Evolutionary conservation across 139 green algal species (phyloP), one percentile per base, ranked within the genome.

Genomic region (Ettlia oleoabundans): DNA sequence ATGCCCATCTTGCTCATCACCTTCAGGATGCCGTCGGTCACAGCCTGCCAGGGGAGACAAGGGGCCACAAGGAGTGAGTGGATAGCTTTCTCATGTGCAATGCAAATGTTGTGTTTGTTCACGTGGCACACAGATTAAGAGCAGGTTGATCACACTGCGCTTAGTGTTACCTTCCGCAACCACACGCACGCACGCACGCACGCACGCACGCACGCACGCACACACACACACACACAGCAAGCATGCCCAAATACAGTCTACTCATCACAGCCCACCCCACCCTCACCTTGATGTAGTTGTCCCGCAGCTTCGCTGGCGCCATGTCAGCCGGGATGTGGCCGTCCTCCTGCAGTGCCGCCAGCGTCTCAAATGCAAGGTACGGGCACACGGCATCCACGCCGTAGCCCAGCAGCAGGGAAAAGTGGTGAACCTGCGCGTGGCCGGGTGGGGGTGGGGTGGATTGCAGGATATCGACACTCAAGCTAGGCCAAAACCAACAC

Each of bases 1-100:
- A 99, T 99, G 75, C 96, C 96, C 96, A 99, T 98, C 89, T 98
- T 98, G 66, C 94, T 90, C 89, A 98, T 96, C 77, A 97, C 90
- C 82, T 93, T 92, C 30, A 92, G 72, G n/a, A 95, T 85, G 67
- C 92, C 89, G 58, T 85, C 78, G 52, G 86, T 89, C 63, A 87
- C 68, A 28, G 91, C 93, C 83, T 87, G 83, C 68, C 35, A 2
- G 10, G 47, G 13, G 28, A 43, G 8, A 32, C 22, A 32, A 18
- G 62, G 0, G 30, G 26, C 37, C 26, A 41, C 0, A 24, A 26
- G 22, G 35, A 37, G 53, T 1, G 70, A 3, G 1, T 28, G 61
- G 47, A 58, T 58, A 15, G 10, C 47, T 24, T 58, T n/a, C n/a
- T n/a, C n/a, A n/a, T n/a, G n/a, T n/a, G n/a, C n/a, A n/a, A n/a